Percentiles rank a stretch among this genome's conserved stretches.
Evolutionary conservation across 768 basidiomycete genomes (phyloP).

Genomic region (Suillus brevipes): DNA sequence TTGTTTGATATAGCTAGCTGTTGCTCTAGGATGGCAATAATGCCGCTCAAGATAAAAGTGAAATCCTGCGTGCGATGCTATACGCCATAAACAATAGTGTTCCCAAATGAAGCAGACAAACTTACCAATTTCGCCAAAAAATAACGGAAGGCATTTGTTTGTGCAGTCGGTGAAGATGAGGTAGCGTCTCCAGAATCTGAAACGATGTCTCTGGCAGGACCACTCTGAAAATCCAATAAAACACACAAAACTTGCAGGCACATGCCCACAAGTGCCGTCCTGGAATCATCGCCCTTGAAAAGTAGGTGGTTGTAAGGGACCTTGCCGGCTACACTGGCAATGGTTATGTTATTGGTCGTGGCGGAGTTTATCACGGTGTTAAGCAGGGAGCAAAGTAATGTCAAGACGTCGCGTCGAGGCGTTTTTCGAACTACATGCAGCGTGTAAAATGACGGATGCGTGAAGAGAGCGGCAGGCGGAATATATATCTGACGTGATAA

Average conservation of each 20-base stretch:
- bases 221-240: slow-evolving; percentile 80
- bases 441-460: slow-evolving; percentile 74
- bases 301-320: slow-evolving; percentile 89
- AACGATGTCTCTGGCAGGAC: slow-evolving; percentile 58
- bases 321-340: slow-evolving; percentile 73
- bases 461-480: slow-evolving; percentile 65
- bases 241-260: slow-evolving; percentile 79
- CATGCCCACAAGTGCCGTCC: slow-evolving; percentile 67
- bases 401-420: slow-evolving; percentile 81
- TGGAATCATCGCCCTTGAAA: slow-evolving; percentile 84
- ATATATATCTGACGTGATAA: slow-evolving; percentile 91
- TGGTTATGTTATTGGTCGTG: slow-evolving; percentile 47
- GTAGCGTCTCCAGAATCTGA: slow-evolving; percentile 44
- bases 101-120: slow-evolving; percentile 7
- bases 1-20: slow-evolving; percentile 74
- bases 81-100: slow-evolving; percentile 12
- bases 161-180: slow-evolving; percentile 51
- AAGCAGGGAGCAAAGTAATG: slow-evolving; percentile 87
- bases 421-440: slow-evolving; percentile 76
- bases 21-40: slow-evolving; percentile 66
- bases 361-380: slow-evolving; percentile 85
- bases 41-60: slow-evolving; percentile 75
- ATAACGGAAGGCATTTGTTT: slow-evolving; percentile 88
- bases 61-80: slow-evolving; percentile 93
- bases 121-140: slow-evolving; percentile 85